Evolutionary conservation across 2,329 filamentous ascomycete genomes (phyloP).

Genomic region (Alternaria brassicicola): DNA sequence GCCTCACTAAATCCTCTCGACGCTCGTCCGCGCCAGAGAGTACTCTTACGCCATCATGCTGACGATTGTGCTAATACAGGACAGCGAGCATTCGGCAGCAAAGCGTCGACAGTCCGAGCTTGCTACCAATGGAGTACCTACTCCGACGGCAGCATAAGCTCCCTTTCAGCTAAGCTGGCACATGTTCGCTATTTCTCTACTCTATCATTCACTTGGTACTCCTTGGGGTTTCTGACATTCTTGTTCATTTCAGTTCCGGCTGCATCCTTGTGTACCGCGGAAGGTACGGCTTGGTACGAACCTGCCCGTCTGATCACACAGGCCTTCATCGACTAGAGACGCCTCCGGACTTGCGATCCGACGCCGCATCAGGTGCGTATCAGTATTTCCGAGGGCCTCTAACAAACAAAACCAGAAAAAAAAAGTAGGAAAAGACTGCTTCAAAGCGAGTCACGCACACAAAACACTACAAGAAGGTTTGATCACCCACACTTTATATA

Average conservation of each 20-base stretch:
- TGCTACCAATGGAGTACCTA: conserved; percentile 37
- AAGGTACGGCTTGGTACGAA: conserved; percentile 18
- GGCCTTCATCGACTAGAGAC: not conserved
- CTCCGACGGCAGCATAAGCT: conserved; percentile 38
- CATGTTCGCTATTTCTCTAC: conserved; percentile 34
- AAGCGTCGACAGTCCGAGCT: conserved; percentile 43
- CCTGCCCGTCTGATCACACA: conserved; percentile 14
- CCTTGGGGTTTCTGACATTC: conserved; percentile 32
- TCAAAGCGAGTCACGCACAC: conserved; percentile 3
- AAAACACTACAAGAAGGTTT: conserved; percentile 24
- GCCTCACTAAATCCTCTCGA: conserved; percentile 26
- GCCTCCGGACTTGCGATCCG: conserved; percentile 13
- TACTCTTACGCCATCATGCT: conserved; percentile 34
- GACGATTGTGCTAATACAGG: conserved; percentile 47
- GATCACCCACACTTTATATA: conserved; percentile 8
- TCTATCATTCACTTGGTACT: conserved; percentile 17
- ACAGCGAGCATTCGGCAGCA: conserved; percentile 40
- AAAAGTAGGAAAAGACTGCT: conserved; percentile 34
- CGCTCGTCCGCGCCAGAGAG: conserved; percentile 24
- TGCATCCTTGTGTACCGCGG: conserved; percentile 20
- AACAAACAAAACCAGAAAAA: conserved; percentile 35
- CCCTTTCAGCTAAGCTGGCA: conserved; percentile 37
- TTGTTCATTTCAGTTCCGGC: conserved; percentile 32
- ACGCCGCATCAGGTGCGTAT: conserved; percentile 24
- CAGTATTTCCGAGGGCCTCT: conserved; percentile 18